Evolutionary conservation across 345 rosid species (phyloP).

Genomic region (Euphorbia tirucalli): DNA sequence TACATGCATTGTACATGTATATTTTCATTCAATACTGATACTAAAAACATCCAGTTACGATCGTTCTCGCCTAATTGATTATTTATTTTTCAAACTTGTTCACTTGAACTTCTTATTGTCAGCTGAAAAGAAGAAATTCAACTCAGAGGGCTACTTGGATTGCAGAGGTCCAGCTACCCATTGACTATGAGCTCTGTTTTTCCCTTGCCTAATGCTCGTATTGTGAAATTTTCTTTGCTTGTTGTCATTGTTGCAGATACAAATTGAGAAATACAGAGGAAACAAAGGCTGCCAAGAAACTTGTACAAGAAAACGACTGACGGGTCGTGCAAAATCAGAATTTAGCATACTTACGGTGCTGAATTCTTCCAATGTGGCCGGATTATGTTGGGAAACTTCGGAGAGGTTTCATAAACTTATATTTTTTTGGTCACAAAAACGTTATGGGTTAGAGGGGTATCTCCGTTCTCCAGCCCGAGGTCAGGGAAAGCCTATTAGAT

Average conservation of each 20-base stretch:
- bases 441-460: too few species aligned
- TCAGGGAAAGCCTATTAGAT: too few species aligned
- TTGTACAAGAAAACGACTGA: conserved; percentile 87
- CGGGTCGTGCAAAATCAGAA: conserved; percentile 69
- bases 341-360: conserved; percentile 84
- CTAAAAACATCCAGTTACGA: neutral
- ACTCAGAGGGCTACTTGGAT: conserved; percentile 99
- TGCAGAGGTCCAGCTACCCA: conserved; percentile 94
- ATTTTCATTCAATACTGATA: neutral
- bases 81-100: neutral
- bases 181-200: conserved; percentile 52
- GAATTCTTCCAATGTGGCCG: conserved; percentile 91
- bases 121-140: conserved; percentile 87
- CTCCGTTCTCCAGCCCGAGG: too few species aligned
- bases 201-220: neutral
- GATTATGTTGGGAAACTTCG: conserved; percentile 94
- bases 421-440: neutral
- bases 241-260: conserved; percentile 48
- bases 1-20: neutral
- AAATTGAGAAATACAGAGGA: conserved; percentile 92
- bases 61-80: neutral
- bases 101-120: conserved; percentile 16
- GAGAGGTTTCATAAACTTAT: conserved; percentile 51
- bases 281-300: conserved; percentile 99
- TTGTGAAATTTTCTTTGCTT: conserved; percentile 1